phyloP scores from a whole-genome alignment of 768 basidiomycete genomes.

The Gloeostereum incarnatum region DNA sequence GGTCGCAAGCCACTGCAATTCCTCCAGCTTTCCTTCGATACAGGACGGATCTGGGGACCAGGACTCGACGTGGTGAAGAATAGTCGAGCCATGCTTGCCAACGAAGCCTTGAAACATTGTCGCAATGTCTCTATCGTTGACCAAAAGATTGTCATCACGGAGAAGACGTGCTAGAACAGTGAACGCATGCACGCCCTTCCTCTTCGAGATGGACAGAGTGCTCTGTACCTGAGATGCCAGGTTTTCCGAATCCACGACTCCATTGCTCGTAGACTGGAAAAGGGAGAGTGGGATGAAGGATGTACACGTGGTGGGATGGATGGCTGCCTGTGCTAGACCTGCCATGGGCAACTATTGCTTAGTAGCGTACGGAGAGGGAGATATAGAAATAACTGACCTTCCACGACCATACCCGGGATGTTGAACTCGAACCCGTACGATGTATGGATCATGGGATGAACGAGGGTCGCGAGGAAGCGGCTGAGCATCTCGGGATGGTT shows the following conservation, averaged over 20 bases:
- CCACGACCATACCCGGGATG: constrained; percentile 31
- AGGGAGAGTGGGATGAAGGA: no score
- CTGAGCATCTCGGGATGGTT: constrained; percentile 13
- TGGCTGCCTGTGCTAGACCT: constrained; percentile 33
- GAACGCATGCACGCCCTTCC: no score
- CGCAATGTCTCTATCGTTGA: not conserved
- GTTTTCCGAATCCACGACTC: no score
- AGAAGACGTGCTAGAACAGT: constrained; percentile 46
- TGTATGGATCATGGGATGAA: constrained; percentile 40
- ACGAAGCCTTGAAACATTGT: constrained; percentile 23
- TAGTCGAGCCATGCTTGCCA: constrained; percentile 25
- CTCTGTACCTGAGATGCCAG: no score
- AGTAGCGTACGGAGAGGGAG: no score
- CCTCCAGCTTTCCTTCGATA: constrained; percentile 50
- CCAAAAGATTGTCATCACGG: constrained; percentile 26
- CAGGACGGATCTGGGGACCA: constrained; percentile 27
- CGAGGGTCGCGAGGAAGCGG: constrained; percentile 27
- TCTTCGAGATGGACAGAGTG: no score
- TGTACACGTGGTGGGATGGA: no score
- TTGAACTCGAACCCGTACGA: constrained; percentile 40
- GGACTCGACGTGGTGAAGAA: constrained; percentile 17
- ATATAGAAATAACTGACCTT: no score
- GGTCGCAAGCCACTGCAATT: constrained; percentile 46
- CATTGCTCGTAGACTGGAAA: no score
- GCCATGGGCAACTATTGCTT: constrained; percentile 7